Evolutionary conservation across 805 yeast species (phyloP).

Genomic region (Candida coquimbonensis): DNA sequence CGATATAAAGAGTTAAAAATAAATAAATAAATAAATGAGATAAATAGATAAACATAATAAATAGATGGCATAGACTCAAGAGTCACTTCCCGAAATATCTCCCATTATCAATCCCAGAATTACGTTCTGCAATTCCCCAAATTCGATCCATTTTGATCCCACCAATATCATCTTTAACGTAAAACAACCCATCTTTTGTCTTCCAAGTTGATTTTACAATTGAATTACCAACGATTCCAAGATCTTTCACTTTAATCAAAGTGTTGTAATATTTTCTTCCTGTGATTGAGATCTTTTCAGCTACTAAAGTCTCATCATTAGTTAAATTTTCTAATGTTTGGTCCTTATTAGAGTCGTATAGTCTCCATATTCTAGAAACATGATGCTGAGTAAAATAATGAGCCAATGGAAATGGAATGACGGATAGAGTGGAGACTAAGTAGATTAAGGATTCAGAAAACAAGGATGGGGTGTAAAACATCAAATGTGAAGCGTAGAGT

Average conservation of each 20-base stretch:
- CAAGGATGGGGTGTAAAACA: constrained; percentile 42
- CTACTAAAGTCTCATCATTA: constrained; percentile 54
- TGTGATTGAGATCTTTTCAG: constrained; percentile 60
- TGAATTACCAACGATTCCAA: constrained; percentile 35
- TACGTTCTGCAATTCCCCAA: constrained; percentile 75
- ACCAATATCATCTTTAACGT: constrained; percentile 67
- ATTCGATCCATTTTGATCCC: constrained; percentile 79
- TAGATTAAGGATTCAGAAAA: constrained; percentile 43
- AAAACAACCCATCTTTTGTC: constrained; percentile 34
- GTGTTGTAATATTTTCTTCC: constrained; percentile 64
- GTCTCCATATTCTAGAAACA: constrained; percentile 63
- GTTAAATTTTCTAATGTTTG: constrained; percentile 60
- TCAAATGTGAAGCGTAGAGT: constrained; percentile 52
- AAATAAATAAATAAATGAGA: not conserved
- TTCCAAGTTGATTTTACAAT: constrained; percentile 45
- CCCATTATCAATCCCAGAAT: constrained; percentile 63
- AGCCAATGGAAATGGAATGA: constrained; percentile 52
- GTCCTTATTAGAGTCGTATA: constrained; percentile 52
- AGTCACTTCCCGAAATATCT: constrained; percentile 30
- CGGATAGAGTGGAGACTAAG: constrained; percentile 33
- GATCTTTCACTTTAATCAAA: constrained; percentile 42
- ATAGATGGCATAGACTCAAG: not conserved
- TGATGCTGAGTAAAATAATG: constrained; percentile 53
- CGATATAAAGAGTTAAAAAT: not conserved
- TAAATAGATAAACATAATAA: not conserved